Base-by-base conservation (phyloP, 768 basidiomycete species). In the Termitomyces sp. region DNA sequence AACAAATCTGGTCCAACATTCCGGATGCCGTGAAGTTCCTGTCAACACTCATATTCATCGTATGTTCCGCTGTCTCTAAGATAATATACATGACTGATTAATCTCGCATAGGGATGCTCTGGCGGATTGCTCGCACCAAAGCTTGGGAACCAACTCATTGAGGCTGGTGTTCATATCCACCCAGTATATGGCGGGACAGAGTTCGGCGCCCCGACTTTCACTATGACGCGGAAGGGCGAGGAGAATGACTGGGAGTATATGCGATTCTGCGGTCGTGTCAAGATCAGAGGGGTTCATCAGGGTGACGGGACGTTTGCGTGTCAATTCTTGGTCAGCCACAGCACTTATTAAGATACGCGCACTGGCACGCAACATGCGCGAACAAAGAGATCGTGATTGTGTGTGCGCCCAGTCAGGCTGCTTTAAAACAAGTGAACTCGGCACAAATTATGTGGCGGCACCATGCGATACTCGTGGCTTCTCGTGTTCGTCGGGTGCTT, bases 61-160 rank as follows among this genome's bases (percentile, higher is more conserved):
- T 80, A 49, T 8, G 75, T 50, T 32, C 13, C 18, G 15, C 4
- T 11, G 3, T 18, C 5, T 24, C n/a, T 54, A n/a, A n/a, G n/a
- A 24, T 4, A 6, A 9, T 20, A 50, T 33, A 32, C 35, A 52
- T 45, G 40, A 28, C 2, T 49, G 40, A 36, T 8, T 32, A 2
- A 28, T 28, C 28, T 28, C 8, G 15, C 16, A 40, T 13, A 77
- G 76, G 42, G 4, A 1, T 78, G 65, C 53, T 62, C 44, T 0
- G 76, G 75, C 7, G 74, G 76, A 0, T 62, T 74, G 0, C 59
- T 79, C 18, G 55, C 74, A 4, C 67, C 63, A 15, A 74, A 69
- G 58, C 52, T 72, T 0, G 78, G 76, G 0, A 68, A 78, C 22
- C 52, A 55, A 0, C 59, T 79, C 1, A 63, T 66, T 0, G 57